Percentiles rank a stretch among this genome's conserved stretches.
phyloP scores from a whole-genome alignment of 2,329 filamentous ascomycete genomes.

The Colletotrichum truncatum region DNA sequence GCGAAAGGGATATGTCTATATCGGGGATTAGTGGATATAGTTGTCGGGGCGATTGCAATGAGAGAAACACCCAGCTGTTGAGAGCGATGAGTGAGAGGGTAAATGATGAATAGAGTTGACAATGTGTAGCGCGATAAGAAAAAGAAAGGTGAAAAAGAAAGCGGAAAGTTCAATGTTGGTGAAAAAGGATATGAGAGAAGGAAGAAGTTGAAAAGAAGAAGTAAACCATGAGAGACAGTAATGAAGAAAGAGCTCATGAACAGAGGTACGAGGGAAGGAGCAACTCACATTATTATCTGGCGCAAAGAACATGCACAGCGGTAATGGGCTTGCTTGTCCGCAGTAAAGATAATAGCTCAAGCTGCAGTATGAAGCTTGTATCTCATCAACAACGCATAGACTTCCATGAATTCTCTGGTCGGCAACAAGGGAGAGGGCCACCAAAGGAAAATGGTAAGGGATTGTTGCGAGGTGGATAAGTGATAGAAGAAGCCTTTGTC shows the following conservation, averaged over 20 bases:
- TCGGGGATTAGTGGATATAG: not conserved
- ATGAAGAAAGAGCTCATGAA: conserved; percentile 9
- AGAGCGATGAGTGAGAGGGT: not conserved
- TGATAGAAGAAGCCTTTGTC: conserved; percentile 7
- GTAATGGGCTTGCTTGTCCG: not conserved
- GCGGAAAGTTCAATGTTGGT: not conserved
- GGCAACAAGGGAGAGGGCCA: conserved; percentile 16
- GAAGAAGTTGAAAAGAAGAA: not conserved
- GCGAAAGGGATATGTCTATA: not conserved
- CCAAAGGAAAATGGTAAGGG: conserved; percentile 7
- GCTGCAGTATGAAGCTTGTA: conserved; percentile 6
- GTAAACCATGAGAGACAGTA: not conserved
- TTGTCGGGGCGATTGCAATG: not conserved
- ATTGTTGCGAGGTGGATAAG: not conserved
- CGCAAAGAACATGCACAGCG: conserved; percentile 5
- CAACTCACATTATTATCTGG: conserved; percentile 28
- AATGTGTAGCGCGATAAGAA: not conserved
- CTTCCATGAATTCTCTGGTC: conserved; percentile 21
- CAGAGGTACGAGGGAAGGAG: not conserved
- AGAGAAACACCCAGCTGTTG: not conserved
- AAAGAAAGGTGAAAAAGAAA: conserved; percentile 1
- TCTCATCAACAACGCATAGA: conserved; percentile 23
- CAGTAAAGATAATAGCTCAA: not conserved
- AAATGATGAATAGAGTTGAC: not conserved
- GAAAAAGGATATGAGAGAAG: not conserved